Percentiles rank a stretch among this genome's conserved stretches.
Conservation (phyloP, 2,329 filamentous ascomycete species). For the Plectosphaerella cucumerina region DNA sequence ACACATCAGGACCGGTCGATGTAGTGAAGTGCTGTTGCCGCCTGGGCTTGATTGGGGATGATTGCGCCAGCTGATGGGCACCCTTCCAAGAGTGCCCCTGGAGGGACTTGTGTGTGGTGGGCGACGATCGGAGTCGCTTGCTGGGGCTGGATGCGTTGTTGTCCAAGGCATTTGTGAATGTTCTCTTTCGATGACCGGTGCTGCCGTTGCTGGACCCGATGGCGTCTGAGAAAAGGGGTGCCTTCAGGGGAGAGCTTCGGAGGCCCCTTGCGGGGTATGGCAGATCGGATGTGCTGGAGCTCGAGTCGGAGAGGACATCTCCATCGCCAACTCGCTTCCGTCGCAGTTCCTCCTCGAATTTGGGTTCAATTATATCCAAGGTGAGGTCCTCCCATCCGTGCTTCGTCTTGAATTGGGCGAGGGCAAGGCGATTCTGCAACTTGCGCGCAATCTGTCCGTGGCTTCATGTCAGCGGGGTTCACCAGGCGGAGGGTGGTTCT, state of each 20-base stretch:
- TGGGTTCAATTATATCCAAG: conserved; percentile 80
- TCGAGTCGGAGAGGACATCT: conserved; percentile 81
- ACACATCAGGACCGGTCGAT: conserved; percentile 66
- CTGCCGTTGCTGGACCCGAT: conserved; percentile 67
- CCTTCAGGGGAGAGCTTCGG: conserved; percentile 82
- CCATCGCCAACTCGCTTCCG: conserved; percentile 65
- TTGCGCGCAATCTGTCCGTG: conserved; percentile 76
- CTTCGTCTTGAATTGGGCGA: conserved; percentile 96
- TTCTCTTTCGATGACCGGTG: conserved; percentile 61
- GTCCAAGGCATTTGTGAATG: conserved; percentile 56
- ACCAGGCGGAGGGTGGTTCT: no score
- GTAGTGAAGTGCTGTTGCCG: conserved; percentile 73
- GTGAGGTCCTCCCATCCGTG: conserved; percentile 91
- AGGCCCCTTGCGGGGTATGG: conserved; percentile 64
- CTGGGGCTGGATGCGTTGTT: conserved; percentile 50
- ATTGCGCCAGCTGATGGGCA: conserved; percentile 72
- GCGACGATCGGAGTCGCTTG: conserved; percentile 68
- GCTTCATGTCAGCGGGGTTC: no score
- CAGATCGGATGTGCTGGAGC: conserved; percentile 76
- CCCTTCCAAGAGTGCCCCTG: conserved; percentile 64
- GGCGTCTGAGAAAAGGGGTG: conserved; percentile 79
- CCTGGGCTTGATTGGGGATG: conserved; percentile 77
- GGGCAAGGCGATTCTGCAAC: conserved; percentile 87
- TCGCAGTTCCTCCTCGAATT: conserved; percentile 73
- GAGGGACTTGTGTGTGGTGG: conserved; percentile 56